phyloP scores from a whole-genome alignment of 208 protist genomes.

The Acanthamoeba triangularis region DNA sequence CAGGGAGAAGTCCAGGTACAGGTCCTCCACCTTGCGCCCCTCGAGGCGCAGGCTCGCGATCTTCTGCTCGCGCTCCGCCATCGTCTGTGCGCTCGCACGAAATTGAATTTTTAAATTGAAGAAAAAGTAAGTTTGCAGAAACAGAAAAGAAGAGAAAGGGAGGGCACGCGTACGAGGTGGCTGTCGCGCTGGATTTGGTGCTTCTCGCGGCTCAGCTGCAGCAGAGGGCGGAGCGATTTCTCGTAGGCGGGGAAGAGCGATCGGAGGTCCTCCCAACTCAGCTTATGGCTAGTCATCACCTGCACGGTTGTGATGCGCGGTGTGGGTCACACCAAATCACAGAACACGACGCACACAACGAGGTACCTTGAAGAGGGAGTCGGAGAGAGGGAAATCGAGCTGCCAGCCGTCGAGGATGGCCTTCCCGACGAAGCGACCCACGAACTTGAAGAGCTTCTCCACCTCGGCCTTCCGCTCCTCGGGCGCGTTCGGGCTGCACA shows the following conservation, averaged over 20 bases:
- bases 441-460: slow-evolving; percentile 83
- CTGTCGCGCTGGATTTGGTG: slow-evolving; percentile 62
- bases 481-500: slow-evolving; percentile 22
- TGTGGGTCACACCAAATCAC: too few species aligned
- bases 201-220: slow-evolving; percentile 72
- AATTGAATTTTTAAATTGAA: too few species aligned
- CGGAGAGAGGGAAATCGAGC: slow-evolving; percentile 89
- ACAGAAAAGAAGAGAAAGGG: neutral
- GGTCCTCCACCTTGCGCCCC: slow-evolving; percentile 65
- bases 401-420: slow-evolving; percentile 89
- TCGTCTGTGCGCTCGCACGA: neutral
- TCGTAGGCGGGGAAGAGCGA: slow-evolving; percentile 78
- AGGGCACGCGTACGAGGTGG: slow-evolving; percentile 4
- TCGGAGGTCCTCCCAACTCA: slow-evolving; percentile 82
- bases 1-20: slow-evolving; percentile 88
- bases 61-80: neutral
- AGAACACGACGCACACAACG: neutral
- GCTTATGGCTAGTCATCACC: slow-evolving; percentile 79
- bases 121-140: too few species aligned
- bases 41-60: slow-evolving; percentile 22
- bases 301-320: neutral
- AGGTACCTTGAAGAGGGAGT: slow-evolving; percentile 84
- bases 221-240: slow-evolving; percentile 78
- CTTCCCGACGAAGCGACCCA: slow-evolving; percentile 90
- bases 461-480: slow-evolving; percentile 33